These are phyloP conservation scores for Strobilomyces confusus DNA, from an alignment of 768 basidiomycete genomes.

Conservation along the genomic window DNA sequence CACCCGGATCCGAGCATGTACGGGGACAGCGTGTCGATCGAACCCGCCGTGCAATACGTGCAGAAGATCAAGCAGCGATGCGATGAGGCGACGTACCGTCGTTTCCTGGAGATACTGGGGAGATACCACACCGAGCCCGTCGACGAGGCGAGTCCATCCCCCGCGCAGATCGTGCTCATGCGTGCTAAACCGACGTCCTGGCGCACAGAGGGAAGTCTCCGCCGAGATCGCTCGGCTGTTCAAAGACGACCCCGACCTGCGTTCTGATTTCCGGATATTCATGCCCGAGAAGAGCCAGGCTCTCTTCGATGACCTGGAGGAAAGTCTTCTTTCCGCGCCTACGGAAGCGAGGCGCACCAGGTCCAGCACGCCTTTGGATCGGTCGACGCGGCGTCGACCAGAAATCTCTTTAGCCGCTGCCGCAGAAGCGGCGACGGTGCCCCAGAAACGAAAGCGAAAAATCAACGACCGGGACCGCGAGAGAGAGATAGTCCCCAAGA, in stretches of 20 bases:
- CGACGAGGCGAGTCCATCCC: conserved; percentile 46
- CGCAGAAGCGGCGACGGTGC: conserved; percentile 38
- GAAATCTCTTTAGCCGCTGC: conserved; percentile 42
- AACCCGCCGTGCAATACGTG: conserved; percentile 89
- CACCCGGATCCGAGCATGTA: conserved; percentile 24
- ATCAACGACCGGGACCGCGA: conserved; percentile 40
- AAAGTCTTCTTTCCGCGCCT: conserved; percentile 25
- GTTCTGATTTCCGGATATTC: conserved; percentile 71
- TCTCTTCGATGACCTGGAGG: conserved; percentile 43
- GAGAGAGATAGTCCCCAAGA: conserved; percentile 29
- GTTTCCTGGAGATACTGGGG: conserved; percentile 73
- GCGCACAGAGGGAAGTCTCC: conserved; percentile 55
- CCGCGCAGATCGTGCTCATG: background rate
- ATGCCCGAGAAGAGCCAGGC: conserved; percentile 60
- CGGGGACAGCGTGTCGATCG: conserved; percentile 47
- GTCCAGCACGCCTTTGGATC: conserved; percentile 32
- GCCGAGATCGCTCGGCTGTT: conserved; percentile 65
- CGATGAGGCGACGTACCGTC: conserved; percentile 81
- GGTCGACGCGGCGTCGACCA: conserved; percentile 42
- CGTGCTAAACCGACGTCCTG: background rate
- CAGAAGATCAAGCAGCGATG: conserved; percentile 96
- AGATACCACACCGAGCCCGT: conserved; percentile 60
- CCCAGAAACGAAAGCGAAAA: conserved; percentile 71
- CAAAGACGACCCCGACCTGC: conserved; percentile 71
- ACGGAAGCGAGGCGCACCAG: conserved; percentile 31